These are phyloP conservation scores for Sclerotinia nivalis DNA, from an alignment of 2,329 filamentous ascomycete genomes.

Conservation along the genomic window DNA sequence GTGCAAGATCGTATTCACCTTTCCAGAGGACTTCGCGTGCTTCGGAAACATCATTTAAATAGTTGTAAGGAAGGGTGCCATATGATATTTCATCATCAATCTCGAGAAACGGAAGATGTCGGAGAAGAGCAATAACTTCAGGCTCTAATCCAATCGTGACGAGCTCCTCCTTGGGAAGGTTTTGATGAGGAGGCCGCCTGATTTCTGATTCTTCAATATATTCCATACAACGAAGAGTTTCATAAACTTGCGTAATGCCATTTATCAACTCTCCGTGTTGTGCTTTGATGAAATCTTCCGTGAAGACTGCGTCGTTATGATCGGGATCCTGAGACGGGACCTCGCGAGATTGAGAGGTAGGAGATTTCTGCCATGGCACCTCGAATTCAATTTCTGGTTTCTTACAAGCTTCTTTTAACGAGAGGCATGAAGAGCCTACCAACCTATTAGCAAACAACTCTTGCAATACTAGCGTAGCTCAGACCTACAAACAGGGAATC, in stretches of 20 bases:
- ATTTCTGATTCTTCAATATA: constrained; percentile 8
- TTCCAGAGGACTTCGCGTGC: constrained; percentile 11
- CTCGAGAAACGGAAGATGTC: constrained; percentile 7
- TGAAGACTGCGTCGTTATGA: constrained; percentile 9
- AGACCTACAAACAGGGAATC: constrained; percentile 8
- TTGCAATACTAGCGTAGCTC: constrained; percentile 9
- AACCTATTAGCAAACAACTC: neutral
- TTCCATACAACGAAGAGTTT: constrained; percentile 8
- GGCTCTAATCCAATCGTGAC: constrained; percentile 16
- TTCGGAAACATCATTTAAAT: neutral
- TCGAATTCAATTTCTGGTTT: constrained; percentile 5
- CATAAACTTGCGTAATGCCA: constrained; percentile 8
- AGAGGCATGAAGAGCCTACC: constrained; percentile 13
- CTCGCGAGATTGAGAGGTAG: neutral
- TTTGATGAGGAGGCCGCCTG: constrained; percentile 12
- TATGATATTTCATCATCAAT: constrained; percentile 3
- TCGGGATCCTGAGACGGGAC: neutral
- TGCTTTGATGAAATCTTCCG: constrained; percentile 8
- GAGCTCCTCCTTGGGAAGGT: constrained; percentile 6
- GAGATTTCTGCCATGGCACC: constrained; percentile 15
- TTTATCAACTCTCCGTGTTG: constrained; percentile 15
- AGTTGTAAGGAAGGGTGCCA: constrained; percentile 1
- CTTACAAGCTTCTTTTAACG: neutral
- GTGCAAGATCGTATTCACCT: constrained; percentile 14
- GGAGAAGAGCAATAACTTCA: constrained; percentile 12